Base-by-base conservation (phyloP, 2,329 filamentous ascomycete genomes). In the Exophiala aquamarina region DNA sequence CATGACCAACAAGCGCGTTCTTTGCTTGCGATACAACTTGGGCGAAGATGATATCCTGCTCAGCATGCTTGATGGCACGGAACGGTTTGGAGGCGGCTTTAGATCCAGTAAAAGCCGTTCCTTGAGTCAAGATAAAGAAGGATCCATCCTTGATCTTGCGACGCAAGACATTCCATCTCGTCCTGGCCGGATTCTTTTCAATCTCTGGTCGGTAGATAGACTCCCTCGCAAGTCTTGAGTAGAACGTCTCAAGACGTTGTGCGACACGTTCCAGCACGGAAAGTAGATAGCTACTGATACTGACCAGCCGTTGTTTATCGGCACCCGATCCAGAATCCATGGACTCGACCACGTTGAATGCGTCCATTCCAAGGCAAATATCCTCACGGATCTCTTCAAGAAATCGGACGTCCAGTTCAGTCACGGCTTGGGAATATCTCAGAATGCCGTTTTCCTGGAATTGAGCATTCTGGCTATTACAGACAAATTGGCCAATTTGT, bases 221-320 rank as follows among this genome's bases (percentile, higher is more conserved):
- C 51, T 71, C 66, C 11, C 70, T 69, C 0, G 76, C 67, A 3
- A 80, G 65, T 49, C 76, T 74, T 6, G 69, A 65, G 52, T 79
- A 80, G 60, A 77, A 80, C 4, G 73, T 66, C 28, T 75, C 73
- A 0, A 80, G 61, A 0, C 76, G 64, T 38, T 72, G 72, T 0
- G 76, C 73, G 67, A 80, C 77, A 10, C 75, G 71, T 58, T 80
- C 76, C 1, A 78, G 67, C 1, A 75, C 66, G 45, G 76, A 73
- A 39, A 79, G 68, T 1, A 80, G 63, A 56, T 78, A 79, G 0
- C 68, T 69, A 2, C 61, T 62, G 14, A 50, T 41, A 23, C 31
- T 45, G 1, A 72, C 66, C 3, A 75, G 51, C 0, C 70, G 68
- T 3, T 74, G 55, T 2, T 70, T 66, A 18, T 71, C 67, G 0